A percentile compares a stretch with the other conserved stretches of the same genome.
Conservation (phyloP, 208 protist genomes). For the Trypanosoma caninum region DNA sequence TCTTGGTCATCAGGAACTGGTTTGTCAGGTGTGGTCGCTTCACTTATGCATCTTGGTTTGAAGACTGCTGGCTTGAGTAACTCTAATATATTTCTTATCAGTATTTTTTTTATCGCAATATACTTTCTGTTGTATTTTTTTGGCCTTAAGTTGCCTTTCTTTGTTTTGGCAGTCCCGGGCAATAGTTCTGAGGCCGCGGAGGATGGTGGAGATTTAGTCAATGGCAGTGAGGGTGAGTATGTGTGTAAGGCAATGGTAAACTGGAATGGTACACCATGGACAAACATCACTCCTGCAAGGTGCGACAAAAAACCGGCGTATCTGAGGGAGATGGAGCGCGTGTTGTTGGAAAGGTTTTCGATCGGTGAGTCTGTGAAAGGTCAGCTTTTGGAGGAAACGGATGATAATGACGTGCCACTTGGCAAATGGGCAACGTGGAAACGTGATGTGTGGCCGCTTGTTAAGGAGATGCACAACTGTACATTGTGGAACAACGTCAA, state of each 20-base stretch:
- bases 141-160: slow-evolving; percentile 43
- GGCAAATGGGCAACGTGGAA: neutral
- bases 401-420: neutral
- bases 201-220: neutral
- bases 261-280: slow-evolving; percentile 8
- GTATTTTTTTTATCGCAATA: slow-evolving; percentile 46
- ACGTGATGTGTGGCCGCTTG: slow-evolving; percentile 1
- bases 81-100: slow-evolving; percentile 63
- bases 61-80: slow-evolving; percentile 43
- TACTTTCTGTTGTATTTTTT: slow-evolving; percentile 78
- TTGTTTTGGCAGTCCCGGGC: neutral
- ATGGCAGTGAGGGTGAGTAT: neutral
- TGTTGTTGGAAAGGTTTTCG: too few species aligned
- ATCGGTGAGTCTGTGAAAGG: neutral
- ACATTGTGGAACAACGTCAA: slow-evolving; percentile 81
- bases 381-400: neutral
- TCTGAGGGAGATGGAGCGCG: slow-evolving; percentile 1
- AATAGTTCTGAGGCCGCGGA: too few species aligned
- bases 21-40: slow-evolving; percentile 77
- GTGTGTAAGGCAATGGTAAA: slow-evolving; percentile 9
- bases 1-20: slow-evolving; percentile 88
- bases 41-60: slow-evolving; percentile 73
- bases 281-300: neutral
- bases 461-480: slow-evolving; percentile 39
- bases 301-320: neutral